Conservation (phyloP, 441 rosid species). For the Metrosideros polymorpha region DNA sequence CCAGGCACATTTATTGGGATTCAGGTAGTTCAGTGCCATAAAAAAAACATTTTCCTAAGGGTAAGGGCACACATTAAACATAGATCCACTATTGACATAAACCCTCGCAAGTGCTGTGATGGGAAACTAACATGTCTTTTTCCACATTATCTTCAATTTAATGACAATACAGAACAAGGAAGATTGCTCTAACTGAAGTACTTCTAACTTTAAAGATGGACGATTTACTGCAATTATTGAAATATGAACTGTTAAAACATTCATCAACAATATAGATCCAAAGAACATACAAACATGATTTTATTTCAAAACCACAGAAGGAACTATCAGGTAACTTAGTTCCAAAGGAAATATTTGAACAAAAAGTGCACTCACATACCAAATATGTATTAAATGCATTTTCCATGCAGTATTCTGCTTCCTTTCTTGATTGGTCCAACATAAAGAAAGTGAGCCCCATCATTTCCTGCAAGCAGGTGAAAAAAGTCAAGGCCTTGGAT, state of each 20-base stretch:
- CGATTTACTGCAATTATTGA: background rate
- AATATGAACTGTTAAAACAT: background rate
- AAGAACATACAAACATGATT: background rate
- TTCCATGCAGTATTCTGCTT: constrained; percentile 98
- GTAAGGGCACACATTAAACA: background rate
- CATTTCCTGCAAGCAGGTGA: constrained; percentile 73
- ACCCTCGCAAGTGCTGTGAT: background rate
- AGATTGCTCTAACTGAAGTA: background rate
- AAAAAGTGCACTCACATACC: constrained; percentile 43
- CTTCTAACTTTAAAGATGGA: background rate
- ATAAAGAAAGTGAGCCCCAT: constrained; percentile 90
- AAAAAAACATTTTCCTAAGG: background rate
- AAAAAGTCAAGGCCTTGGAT: background rate
- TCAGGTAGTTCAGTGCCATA: background rate
- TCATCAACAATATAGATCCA: background rate
- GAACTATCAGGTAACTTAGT: background rate
- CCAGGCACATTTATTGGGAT: background rate
- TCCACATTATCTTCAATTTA: background rate
- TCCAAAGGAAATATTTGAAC: background rate
- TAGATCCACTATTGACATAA: background rate
- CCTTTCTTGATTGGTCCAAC: constrained; percentile 97
- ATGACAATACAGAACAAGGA: background rate
- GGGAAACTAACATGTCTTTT: background rate
- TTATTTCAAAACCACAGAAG: background rate
- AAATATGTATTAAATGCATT: constrained; percentile 83